Conservation (phyloP, 78 protist species). For the Chrysochromulina tobinii region DNA sequence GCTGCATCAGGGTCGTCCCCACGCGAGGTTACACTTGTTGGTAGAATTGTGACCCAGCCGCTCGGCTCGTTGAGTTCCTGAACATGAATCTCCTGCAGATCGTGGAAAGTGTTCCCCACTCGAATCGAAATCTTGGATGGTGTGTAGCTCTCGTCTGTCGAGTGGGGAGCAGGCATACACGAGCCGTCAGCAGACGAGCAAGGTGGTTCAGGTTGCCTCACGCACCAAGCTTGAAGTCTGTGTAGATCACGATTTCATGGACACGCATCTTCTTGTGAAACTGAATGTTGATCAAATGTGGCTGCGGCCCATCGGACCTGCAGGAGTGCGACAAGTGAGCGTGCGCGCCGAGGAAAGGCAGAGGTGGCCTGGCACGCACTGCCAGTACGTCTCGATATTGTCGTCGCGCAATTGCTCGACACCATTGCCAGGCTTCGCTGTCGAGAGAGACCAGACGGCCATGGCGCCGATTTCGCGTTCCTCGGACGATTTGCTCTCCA, state of each 20-base stretch:
- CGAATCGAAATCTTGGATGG: slow-evolving; percentile 61
- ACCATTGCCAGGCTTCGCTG: slow-evolving; percentile 76
- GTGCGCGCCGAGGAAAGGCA: neutral
- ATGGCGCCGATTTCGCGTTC: slow-evolving; percentile 54
- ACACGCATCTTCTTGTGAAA: slow-evolving; percentile 49
- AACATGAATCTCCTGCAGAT: slow-evolving; percentile 57
- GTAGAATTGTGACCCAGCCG: slow-evolving; percentile 54
- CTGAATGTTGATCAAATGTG: slow-evolving; percentile 72
- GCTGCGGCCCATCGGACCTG: slow-evolving; percentile 68
- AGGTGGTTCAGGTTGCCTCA: no score
- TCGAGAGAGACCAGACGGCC: slow-evolving; percentile 66
- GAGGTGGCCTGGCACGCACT: slow-evolving; percentile 26
- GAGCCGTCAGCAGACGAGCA: no score
- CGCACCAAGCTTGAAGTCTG: slow-evolving; percentile 48
- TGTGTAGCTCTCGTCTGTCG: slow-evolving; percentile 84
- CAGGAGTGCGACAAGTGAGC: neutral
- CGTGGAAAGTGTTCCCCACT: slow-evolving; percentile 52
- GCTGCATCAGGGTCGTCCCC: neutral
- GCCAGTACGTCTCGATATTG: slow-evolving; percentile 77
- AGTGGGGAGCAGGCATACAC: no score
- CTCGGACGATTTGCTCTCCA: neutral
- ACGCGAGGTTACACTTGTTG: no score
- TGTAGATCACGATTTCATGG: slow-evolving; percentile 44
- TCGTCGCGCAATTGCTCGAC: slow-evolving; percentile 79
- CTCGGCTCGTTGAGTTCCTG: slow-evolving; percentile 57